phyloP scores from a whole-genome alignment of 1,284 basidiomycete genomes.

The Fomitopsis pinicola region DNA sequence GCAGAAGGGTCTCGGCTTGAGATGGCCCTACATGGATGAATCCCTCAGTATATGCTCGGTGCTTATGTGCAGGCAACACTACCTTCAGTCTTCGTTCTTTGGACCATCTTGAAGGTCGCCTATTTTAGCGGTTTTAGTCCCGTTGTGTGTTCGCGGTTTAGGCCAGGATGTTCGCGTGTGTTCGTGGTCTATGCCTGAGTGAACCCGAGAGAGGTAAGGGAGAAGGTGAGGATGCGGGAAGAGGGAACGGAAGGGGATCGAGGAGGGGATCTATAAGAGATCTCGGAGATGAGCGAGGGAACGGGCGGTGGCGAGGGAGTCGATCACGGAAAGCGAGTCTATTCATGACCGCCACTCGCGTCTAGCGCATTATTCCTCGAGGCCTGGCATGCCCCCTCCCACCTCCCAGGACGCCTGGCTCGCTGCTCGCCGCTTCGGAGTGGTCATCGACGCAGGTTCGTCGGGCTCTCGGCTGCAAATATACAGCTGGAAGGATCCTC shows the following conservation, averaged over 20 bases:
- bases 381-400: constrained; percentile 62
- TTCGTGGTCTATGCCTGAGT: too few relatives aligned
- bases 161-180: too few relatives aligned
- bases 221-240: not conserved
- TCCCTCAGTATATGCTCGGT: not conserved
- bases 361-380: not conserved
- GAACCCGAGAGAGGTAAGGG: not conserved
- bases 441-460: constrained; percentile 97
- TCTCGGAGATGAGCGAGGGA: constrained; percentile 10
- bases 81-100: constrained; percentile 45
- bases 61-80: not conserved
- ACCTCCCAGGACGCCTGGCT: constrained; percentile 68
- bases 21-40: constrained; percentile 55
- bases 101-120: constrained; percentile 34
- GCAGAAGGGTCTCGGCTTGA: constrained; percentile 87
- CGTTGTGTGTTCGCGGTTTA: not conserved
- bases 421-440: constrained; percentile 80
- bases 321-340: constrained; percentile 6
- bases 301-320: not conserved
- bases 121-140: not conserved
- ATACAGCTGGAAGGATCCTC: constrained; percentile 93
- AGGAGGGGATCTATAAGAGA: not conserved
- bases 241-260: not conserved
- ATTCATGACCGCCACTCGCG: constrained; percentile 14
- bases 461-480: constrained; percentile 96